A percentile compares a stretch with the other conserved stretches of the same genome.
Evolutionary conservation across 2,329 filamentous ascomycete species (phyloP).

Genomic region (Chrysoporthe cubensis): DNA sequence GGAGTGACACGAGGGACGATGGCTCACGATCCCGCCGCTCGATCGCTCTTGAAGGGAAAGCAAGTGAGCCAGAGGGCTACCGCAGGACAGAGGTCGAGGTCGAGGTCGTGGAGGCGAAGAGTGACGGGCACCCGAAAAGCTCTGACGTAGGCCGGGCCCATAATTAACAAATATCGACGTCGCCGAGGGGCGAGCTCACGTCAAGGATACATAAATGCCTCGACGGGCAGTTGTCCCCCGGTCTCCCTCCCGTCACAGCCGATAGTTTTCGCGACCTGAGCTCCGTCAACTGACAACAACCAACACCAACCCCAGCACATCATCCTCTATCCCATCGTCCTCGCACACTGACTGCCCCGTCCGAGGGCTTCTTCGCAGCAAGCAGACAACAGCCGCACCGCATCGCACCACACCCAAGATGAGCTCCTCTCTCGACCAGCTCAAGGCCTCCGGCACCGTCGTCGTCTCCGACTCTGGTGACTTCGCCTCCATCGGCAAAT

Average conservation of each 20-base stretch:
- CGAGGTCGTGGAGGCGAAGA: background rate
- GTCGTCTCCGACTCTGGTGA: slow-evolving; percentile 97
- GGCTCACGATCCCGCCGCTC: background rate
- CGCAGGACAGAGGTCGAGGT: too few relatives aligned
- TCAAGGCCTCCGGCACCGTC: slow-evolving; percentile 95
- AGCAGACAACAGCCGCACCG: slow-evolving; percentile 11
- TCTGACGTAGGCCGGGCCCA: slow-evolving; percentile 11
- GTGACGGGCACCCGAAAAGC: background rate
- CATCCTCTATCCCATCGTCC: background rate
- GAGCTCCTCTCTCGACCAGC: slow-evolving; percentile 90
- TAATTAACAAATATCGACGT: background rate
- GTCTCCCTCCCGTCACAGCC: slow-evolving; percentile 2
- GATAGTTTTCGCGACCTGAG: slow-evolving; percentile 2
- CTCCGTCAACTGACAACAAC: background rate
- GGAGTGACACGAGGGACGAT: background rate
- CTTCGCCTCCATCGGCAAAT: slow-evolving; percentile 88
- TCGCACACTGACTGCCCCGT: background rate
- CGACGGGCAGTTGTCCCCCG: background rate
- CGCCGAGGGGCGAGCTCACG: slow-evolving; percentile 5
- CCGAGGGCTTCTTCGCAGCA: background rate
- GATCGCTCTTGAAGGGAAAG: background rate
- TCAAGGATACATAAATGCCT: slow-evolving; percentile 12
- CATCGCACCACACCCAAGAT: slow-evolving; percentile 52
- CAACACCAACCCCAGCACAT: background rate
- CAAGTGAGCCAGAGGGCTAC: background rate